Conservation (phyloP, 345 rosid species). For the Aurinia saxatilis region DNA sequence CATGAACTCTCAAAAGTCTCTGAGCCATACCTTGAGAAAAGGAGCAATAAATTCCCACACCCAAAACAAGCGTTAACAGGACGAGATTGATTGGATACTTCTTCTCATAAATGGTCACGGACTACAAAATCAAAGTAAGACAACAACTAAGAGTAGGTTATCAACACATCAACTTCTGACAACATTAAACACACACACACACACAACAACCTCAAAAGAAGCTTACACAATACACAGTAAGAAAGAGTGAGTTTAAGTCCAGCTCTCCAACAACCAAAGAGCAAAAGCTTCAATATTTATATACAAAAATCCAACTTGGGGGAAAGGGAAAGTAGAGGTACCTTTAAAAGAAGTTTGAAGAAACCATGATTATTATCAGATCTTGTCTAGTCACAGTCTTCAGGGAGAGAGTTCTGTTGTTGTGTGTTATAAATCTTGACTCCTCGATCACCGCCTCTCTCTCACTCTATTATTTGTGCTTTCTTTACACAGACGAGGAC, state of each 20-base stretch:
- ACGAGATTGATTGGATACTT: neutral
- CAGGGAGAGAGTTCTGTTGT: neutral
- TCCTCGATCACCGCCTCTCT: slow-evolving; percentile 27
- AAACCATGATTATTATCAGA: slow-evolving; percentile 23
- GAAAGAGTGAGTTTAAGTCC: neutral
- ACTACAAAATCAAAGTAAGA: slow-evolving; percentile 6
- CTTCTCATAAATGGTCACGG: slow-evolving; percentile 6
- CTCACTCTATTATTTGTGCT: slow-evolving; percentile 32
- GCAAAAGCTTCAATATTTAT: slow-evolving; percentile 11
- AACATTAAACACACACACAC: too few species aligned
- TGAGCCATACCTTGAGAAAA: slow-evolving; percentile 4
- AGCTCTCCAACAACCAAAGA: neutral
- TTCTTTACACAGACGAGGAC: slow-evolving; percentile 24
- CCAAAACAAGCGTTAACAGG: neutral
- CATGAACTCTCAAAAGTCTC: neutral
- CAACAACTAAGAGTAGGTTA: too few species aligned
- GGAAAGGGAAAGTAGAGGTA: slow-evolving; percentile 26
- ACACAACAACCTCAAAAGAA: slow-evolving; percentile 17
- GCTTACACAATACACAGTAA: neutral
- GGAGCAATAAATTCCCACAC: slow-evolving; percentile 4
- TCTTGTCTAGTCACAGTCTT: slow-evolving; percentile 21
- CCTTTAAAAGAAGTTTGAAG: slow-evolving; percentile 17
- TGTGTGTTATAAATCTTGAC: neutral
- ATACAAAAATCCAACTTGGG: slow-evolving; percentile 1
- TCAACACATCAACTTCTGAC: too few species aligned